phyloP scores from a whole-genome alignment of 2,329 filamentous ascomycete species.

The Paecilomyces niveus region DNA sequence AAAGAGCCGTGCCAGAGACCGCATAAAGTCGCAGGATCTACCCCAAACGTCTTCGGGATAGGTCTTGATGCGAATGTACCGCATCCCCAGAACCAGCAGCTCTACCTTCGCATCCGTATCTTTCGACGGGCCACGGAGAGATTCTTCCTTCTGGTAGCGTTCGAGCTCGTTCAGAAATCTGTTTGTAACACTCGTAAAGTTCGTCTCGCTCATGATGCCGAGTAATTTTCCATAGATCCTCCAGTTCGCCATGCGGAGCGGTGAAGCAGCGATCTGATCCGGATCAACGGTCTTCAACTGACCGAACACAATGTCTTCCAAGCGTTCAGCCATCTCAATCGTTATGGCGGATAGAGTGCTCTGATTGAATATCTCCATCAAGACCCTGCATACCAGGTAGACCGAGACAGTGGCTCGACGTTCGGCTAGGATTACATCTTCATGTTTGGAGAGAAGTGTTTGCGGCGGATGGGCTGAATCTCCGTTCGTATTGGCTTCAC shows the following conservation, averaged over 20 bases:
- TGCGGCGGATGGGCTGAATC: slow-evolving; percentile 17
- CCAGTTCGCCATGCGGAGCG: slow-evolving; percentile 89
- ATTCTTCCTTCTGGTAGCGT: slow-evolving; percentile 66
- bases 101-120: slow-evolving; percentile 77
- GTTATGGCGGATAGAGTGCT: slow-evolving; percentile 78
- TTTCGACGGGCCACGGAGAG: slow-evolving; percentile 35
- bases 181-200: slow-evolving; percentile 75
- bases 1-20: slow-evolving; percentile 73
- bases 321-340: slow-evolving; percentile 82
- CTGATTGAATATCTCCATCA: slow-evolving; percentile 90
- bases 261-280: slow-evolving; percentile 62
- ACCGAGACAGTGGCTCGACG: slow-evolving; percentile 90
- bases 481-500: slow-evolving; percentile 21
- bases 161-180: slow-evolving; percentile 79
- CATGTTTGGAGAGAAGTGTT: slow-evolving; percentile 48
- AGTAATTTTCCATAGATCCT: slow-evolving; percentile 86
- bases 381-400: slow-evolving; percentile 86
- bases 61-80: slow-evolving; percentile 71
- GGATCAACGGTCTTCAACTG: slow-evolving; percentile 85
- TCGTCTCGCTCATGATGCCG: slow-evolving; percentile 92
- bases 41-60: slow-evolving; percentile 71
- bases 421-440: slow-evolving; percentile 72
- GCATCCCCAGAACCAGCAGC: slow-evolving; percentile 84
- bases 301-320: slow-evolving; percentile 94
- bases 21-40: slow-evolving; percentile 82